Evolutionary conservation across 306 rosid species (phyloP), one percentile per base, ranked within the genome.

Genomic region (Senna tora): DNA sequence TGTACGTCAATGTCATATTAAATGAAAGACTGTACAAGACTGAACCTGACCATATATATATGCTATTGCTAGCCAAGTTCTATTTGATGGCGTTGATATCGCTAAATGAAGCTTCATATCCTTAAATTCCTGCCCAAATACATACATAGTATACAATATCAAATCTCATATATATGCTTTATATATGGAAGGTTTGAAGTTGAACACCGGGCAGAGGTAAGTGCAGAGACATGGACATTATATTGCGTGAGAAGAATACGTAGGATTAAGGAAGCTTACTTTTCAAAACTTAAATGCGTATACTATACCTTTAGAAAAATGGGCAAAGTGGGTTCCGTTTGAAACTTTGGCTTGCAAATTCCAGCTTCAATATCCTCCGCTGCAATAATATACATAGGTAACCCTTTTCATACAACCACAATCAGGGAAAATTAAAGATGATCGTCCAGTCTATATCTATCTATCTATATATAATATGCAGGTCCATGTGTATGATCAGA

Each of bases 311-410:
- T 91, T 57, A 95, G 93, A 74, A 77, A 86, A 74, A 95, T 80
- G 0, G 99, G 99, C 77, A 89, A 71, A 42, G 99, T 95, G 33
- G 96, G 96, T 71, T 89, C 97, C 1, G 93, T 80, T 72, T 88
- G 91, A 78, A 91, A 86, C 82, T 80, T 91, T 16, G 84, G 76
- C 73, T 73, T 87, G 30, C 63, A 74, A 47, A 9, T 76, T 61
- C 96, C 96, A 41, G 96, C 93, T 89, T 95, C 96, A 71, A 89
- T 82, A 84, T 95, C 97, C 70, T 94, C 99, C 2, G 96, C 99
- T 91, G 96, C n/a, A n/a, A n/a, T 80, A 85, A 73, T 41, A 77
- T 57, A 65, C 60, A 68, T 71, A 72, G 47, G 20, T 46, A 69
- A 77, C 25, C 21, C 32, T 13, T 67, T 67, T 73, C 25, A 77